These are phyloP conservation scores for Ustilago hordei DNA, from an alignment of 1,284 basidiomycete species.

Conservation along the genomic window DNA sequence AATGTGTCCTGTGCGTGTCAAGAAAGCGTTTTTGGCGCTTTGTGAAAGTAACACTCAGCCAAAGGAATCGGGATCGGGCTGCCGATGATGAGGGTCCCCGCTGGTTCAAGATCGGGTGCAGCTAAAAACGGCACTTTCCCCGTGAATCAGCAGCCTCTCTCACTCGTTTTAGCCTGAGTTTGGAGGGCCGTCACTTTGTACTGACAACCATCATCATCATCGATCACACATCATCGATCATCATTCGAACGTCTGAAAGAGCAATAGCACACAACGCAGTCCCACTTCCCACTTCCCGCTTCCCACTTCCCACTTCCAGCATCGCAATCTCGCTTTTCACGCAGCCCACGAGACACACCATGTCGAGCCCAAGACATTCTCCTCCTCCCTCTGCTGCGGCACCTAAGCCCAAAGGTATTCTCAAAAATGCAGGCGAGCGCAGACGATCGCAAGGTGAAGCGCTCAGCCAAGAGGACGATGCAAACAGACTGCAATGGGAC, in stretches of 20 bases:
- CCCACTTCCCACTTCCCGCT: background rate
- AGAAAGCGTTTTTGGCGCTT: background rate
- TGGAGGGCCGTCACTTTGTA: no score
- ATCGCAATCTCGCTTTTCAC: background rate
- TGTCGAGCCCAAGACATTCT: conserved; percentile 58
- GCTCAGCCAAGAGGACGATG: conserved; percentile 32
- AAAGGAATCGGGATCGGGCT: background rate
- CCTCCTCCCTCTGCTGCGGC: conserved; percentile 64
- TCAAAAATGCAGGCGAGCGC: conserved; percentile 61
- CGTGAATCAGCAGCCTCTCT: background rate
- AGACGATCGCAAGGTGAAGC: conserved; percentile 39
- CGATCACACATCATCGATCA: no score
- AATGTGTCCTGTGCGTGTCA: conserved; percentile 2
- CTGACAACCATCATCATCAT: no score
- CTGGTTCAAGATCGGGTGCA: no score
- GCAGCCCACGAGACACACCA: conserved; percentile 4
- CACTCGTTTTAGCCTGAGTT: no score
- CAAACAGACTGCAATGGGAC: conserved; percentile 64
- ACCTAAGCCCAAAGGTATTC: conserved; percentile 65
- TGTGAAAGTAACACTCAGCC: conserved; percentile 1
- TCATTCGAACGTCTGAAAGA: background rate
- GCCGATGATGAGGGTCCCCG: background rate
- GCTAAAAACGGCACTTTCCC: background rate
- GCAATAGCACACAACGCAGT: background rate
- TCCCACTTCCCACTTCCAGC: background rate